Percentiles rank a stretch among this genome's conserved stretches.
phyloP scores from a whole-genome alignment of 116 monocot genomes.

The Trichopus zeylanicus region DNA sequence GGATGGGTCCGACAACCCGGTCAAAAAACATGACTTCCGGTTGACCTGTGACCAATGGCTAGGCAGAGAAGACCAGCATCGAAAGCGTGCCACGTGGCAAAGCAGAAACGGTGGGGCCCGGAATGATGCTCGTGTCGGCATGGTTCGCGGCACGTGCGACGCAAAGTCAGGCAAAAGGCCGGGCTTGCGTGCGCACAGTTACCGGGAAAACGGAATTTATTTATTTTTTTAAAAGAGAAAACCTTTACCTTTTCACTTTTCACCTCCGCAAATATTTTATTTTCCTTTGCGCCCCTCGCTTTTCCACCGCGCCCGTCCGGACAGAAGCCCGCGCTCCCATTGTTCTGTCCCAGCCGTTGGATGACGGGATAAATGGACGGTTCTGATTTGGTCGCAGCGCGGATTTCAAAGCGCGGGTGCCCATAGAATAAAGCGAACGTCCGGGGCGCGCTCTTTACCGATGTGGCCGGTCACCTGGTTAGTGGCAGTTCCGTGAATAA shows the following conservation, averaged over 20 bases:
- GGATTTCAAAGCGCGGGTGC: not conserved
- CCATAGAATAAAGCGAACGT: not conserved
- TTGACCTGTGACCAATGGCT: not conserved
- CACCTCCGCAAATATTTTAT: too few relatives aligned
- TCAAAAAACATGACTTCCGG: too few relatives aligned
- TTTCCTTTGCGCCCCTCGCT: too few relatives aligned
- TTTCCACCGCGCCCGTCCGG: too few relatives aligned
- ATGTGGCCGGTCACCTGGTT: not conserved
- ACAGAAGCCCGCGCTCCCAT: too few relatives aligned
- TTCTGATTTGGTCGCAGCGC: not conserved
- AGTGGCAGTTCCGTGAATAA: constrained; percentile 1
- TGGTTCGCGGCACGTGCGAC: constrained; percentile 12
- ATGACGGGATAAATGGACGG: too few relatives aligned
- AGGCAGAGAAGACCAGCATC: not conserved
- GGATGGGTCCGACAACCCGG: too few relatives aligned
- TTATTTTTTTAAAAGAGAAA: too few relatives aligned
- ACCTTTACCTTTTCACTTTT: too few relatives aligned
- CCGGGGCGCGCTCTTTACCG: constrained; percentile 4
- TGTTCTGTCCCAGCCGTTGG: too few relatives aligned
- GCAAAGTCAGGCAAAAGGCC: not conserved
- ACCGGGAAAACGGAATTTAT: not conserved
- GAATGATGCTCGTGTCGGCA: constrained; percentile 13
- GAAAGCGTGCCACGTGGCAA: constrained; percentile 5
- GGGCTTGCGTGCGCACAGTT: not conserved
- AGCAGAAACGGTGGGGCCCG: not conserved